phyloP scores from a whole-genome alignment of 2,329 filamentous ascomycete species.

The Exophiala phaeomuriformis region DNA sequence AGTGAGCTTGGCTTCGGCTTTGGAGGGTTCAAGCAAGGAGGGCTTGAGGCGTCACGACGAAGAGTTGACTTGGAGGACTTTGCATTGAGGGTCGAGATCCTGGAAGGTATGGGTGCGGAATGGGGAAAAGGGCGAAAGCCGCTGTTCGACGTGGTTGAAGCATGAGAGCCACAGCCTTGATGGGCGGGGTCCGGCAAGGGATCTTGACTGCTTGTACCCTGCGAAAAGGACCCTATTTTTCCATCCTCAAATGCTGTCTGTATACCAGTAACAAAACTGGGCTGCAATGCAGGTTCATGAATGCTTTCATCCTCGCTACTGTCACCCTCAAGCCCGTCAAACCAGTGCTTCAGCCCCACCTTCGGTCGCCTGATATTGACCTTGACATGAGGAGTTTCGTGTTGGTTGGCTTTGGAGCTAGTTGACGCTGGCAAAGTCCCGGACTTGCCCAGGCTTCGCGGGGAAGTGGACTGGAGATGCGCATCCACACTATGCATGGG shows the following conservation, averaged over 20 bases:
- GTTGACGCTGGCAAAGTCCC: constrained; percentile 9
- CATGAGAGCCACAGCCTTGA: background rate
- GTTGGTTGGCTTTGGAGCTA: background rate
- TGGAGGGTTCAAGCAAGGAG: constrained; percentile 1
- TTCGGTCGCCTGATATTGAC: constrained; percentile 26
- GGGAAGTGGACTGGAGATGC: constrained; percentile 5
- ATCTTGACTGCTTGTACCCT: background rate
- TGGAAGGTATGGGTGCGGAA: constrained; percentile 11
- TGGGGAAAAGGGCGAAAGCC: constrained; percentile 5
- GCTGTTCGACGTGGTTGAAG: background rate
- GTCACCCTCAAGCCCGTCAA: constrained; percentile 31
- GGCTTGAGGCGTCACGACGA: constrained; percentile 1
- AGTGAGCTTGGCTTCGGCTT: constrained; percentile 19
- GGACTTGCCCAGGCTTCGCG: background rate
- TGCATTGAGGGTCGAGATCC: constrained; percentile 21
- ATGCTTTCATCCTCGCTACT: constrained; percentile 30
- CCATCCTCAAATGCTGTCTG: constrained; percentile 23
- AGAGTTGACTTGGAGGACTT: constrained; percentile 22
- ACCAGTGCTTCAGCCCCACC: constrained; percentile 30
- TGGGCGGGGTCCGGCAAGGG: background rate
- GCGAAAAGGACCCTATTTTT: constrained; percentile 13
- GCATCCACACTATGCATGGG: constrained; percentile 6
- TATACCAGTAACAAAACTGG: constrained; percentile 23
- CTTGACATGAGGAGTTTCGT: constrained; percentile 16
- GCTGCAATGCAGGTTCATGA: constrained; percentile 21